Conservation (phyloP, 345 rosid species). For the Pugionium cornutum region DNA sequence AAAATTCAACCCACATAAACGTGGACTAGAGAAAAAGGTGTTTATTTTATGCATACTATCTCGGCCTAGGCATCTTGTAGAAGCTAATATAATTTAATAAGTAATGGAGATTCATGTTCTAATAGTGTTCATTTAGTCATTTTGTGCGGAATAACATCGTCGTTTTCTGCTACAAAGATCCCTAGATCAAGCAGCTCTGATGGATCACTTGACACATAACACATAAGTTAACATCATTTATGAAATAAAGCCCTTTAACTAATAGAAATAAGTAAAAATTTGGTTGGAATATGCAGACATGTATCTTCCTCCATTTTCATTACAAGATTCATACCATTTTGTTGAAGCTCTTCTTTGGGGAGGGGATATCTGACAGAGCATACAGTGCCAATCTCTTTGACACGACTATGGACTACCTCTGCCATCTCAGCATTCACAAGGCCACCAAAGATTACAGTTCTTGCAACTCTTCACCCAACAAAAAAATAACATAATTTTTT, state of each 20-base stretch:
- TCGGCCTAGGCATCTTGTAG: background rate
- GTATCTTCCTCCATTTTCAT: background rate
- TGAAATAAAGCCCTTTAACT: background rate
- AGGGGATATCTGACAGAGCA: slow-evolving; percentile 87
- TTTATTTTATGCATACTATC: background rate
- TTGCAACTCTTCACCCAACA: slow-evolving; percentile 64
- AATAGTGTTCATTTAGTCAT: background rate
- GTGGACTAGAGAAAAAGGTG: slow-evolving; percentile 7
- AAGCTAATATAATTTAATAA: slow-evolving; percentile 19
- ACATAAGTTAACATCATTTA: background rate
- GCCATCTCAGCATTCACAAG: slow-evolving; percentile 70
- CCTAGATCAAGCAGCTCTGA: slow-evolving; percentile 13
- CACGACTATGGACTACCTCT: slow-evolving; percentile 62
- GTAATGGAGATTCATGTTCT: slow-evolving; percentile 1
- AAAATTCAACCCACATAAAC: slow-evolving; percentile 17
- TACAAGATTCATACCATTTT: slow-evolving; percentile 55
- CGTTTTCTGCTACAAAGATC: slow-evolving; percentile 4
- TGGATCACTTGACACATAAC: background rate
- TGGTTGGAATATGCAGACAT: background rate
- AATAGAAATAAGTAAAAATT: background rate
- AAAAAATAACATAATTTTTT: background rate
- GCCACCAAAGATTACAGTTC: slow-evolving; percentile 90
- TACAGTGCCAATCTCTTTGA: slow-evolving; percentile 65
- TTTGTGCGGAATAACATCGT: slow-evolving; percentile 16
- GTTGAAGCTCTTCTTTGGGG: slow-evolving; percentile 64